Evolutionary conservation across 768 basidiomycete genomes (phyloP).

Genomic region (Pluteus cervinus): DNA sequence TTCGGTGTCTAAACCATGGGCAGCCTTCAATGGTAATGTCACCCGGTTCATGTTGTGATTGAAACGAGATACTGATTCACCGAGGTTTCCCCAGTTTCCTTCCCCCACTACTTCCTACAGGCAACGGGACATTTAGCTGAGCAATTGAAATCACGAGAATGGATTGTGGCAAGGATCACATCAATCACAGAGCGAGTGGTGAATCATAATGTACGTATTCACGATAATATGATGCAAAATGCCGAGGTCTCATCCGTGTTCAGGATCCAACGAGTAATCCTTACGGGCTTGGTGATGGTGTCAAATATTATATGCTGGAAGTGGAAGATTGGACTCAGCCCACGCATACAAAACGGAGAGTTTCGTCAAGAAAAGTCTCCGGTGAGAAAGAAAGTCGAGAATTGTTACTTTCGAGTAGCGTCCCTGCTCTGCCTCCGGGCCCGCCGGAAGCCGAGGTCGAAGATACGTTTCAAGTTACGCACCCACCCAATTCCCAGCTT

Average conservation of each 20-base stretch:
- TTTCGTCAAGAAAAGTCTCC: constrained; percentile 44
- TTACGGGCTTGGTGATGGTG: constrained; percentile 82
- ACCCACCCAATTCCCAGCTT: constrained; percentile 61
- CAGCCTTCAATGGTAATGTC: constrained; percentile 86
- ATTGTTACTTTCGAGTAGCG: constrained; percentile 18
- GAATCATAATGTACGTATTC: constrained; percentile 57
- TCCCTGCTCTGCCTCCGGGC: constrained; percentile 46
- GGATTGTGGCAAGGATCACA: constrained; percentile 92
- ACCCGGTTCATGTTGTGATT: constrained; percentile 1
- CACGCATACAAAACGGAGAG: constrained; percentile 54
- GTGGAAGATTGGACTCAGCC: constrained; percentile 92
- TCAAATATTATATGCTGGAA: constrained; percentile 91
- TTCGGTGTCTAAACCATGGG: constrained; percentile 92
- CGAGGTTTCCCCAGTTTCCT: constrained; percentile 56
- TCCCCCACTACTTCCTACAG: constrained; percentile 96
- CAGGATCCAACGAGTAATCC: constrained; percentile 84
- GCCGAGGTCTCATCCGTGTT: constrained; percentile 3
- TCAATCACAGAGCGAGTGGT: constrained; percentile 83
- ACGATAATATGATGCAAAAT: constrained; percentile 4
- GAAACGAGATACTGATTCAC: background rate
- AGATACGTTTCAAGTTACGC: constrained; percentile 60
- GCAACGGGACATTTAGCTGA: constrained; percentile 83
- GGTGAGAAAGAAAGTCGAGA: constrained; percentile 34
- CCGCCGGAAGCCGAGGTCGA: constrained; percentile 70
- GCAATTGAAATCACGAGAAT: constrained; percentile 86